Evolutionary conservation across 768 basidiomycete species (phyloP), one percentile per base, ranked within the genome.

Genomic region (Kwoniella sp.): DNA sequence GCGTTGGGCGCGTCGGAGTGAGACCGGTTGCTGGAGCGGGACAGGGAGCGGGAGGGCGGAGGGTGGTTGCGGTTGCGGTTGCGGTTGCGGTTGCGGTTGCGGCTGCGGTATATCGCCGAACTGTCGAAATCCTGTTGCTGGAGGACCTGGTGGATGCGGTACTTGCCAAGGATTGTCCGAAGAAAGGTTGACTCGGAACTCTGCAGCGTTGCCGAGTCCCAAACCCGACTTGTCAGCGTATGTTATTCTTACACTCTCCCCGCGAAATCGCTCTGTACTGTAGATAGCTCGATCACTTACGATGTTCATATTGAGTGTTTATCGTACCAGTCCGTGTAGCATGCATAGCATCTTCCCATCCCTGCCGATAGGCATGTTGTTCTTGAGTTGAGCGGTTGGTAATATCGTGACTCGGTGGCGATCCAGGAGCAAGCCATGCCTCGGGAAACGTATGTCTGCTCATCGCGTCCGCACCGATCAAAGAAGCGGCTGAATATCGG

Each of bases 1-100:
- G 47, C 29, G 30, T 13, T 54, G 53, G 13, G 53, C 19, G 49
- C 26, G 57, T 30, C 10, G 26, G 22, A n/a, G 50, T 21, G 52
- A 22, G 17, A 36, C 15, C 29, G 29, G 33, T 53, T 53, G n/a
- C 15, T 12, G n/a, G 10, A 29, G 52, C 19, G 27, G 15, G n/a
- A 30, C 12, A 30, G 47, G 37, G 17, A 19, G 33, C 33, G 17
- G 40, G 17, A 19, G 17, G 40, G 17, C 40, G n/a, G n/a, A n/a
- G n/a, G n/a, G n/a, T n/a, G n/a, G n/a, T n/a, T 44, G 8, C 17
- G 40, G 4, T 10, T 44, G 40, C 8, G 40, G 40, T 19, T 44
- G 40, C 7, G 40, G 40, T 9, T 44, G 8, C 17, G 40, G 4
- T 10, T 44, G 8, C 17, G 40, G 4, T 10, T 44, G 40, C 8